phyloP scores from a whole-genome alignment of 805 yeast genomes.

The Yarrowia hollandica region DNA sequence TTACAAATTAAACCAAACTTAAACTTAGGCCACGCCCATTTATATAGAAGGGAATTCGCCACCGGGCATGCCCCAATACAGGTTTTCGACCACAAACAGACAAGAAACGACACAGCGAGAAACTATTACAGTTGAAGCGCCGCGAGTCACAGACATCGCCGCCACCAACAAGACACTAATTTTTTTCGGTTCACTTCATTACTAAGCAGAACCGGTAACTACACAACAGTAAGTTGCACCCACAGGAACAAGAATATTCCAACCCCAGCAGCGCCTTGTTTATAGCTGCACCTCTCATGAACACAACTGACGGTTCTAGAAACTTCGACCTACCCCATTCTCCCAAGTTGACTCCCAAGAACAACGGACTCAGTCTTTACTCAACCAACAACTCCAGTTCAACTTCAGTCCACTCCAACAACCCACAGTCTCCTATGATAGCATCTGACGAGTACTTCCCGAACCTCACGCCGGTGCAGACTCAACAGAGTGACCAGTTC shows the following conservation, averaged over 20 bases:
- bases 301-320: slow-evolving; percentile 29
- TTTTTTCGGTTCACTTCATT: not conserved
- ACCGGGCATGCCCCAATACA: not conserved
- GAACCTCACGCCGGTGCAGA: slow-evolving; percentile 26
- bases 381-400: slow-evolving; percentile 26
- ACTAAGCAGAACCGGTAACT: slow-evolving; percentile 7
- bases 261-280: not conserved
- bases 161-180: not conserved
- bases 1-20: slow-evolving; percentile 25
- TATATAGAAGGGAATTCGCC: slow-evolving; percentile 14
- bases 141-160: slow-evolving; percentile 3
- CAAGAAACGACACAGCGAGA: not conserved
- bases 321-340: slow-evolving; percentile 27
- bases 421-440: slow-evolving; percentile 25
- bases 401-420: slow-evolving; percentile 7
- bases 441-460: slow-evolving; percentile 29
- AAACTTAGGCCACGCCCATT: not conserved
- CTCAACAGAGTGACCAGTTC: slow-evolving; percentile 20
- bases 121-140: not conserved
- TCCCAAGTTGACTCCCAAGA: slow-evolving; percentile 27
- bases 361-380: slow-evolving; percentile 23
- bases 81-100: not conserved
- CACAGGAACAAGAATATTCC: not conserved
- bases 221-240: slow-evolving; percentile 13
- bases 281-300: slow-evolving; percentile 16